A percentile compares a stretch with the other conserved stretches of the same genome.
These are phyloP conservation scores for Thalassiosira mediterranea DNA, from an alignment of 352 stramenopile species.

Conservation along the genomic window DNA sequence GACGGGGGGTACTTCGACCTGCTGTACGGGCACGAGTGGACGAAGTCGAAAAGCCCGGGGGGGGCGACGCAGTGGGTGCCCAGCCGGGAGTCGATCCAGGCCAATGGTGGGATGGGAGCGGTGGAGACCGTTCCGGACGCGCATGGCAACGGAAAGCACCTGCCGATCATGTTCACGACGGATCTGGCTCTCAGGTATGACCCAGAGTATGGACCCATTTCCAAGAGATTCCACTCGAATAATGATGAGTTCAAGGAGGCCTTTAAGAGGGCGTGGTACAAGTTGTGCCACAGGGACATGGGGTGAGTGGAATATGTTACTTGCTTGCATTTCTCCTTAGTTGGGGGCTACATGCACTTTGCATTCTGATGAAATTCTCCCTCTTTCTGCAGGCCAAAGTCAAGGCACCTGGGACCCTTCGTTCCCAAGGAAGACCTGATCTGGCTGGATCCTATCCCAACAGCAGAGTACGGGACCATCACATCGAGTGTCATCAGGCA, in stretches of 20 bases:
- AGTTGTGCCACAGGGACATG: conserved; percentile 75
- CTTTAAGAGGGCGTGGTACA: conserved; percentile 86
- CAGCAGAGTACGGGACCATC: conserved; percentile 37
- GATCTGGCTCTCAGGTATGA: conserved; percentile 86
- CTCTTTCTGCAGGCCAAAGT: too few relatives aligned
- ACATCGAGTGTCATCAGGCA: conserved; percentile 38
- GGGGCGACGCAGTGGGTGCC: conserved; percentile 85
- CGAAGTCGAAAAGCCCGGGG: conserved; percentile 81
- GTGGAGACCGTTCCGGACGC: conserved; percentile 65
- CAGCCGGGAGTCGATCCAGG: conserved; percentile 29
- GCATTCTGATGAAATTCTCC: too few relatives aligned
- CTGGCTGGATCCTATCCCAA: conserved; percentile 76
- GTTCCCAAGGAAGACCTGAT: conserved; percentile 62
- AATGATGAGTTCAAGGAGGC: conserved; percentile 77
- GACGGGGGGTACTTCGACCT: conserved; percentile 80
- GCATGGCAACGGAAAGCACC: conserved; percentile 70
- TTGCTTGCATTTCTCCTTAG: too few relatives aligned
- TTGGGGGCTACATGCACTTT: too few relatives aligned
- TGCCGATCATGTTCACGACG: conserved; percentile 88
- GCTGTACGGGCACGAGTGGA: conserved; percentile 77
- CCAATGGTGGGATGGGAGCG: conserved; percentile 29
- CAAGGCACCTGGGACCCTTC: conserved; percentile 59
- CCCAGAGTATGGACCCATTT: conserved; percentile 83
- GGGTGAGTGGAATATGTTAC: too few relatives aligned
- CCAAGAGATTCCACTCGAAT: conserved; percentile 82